Base-by-base conservation (phyloP, 2,329 filamentous ascomycete genomes). In the Didymella pomorum region DNA sequence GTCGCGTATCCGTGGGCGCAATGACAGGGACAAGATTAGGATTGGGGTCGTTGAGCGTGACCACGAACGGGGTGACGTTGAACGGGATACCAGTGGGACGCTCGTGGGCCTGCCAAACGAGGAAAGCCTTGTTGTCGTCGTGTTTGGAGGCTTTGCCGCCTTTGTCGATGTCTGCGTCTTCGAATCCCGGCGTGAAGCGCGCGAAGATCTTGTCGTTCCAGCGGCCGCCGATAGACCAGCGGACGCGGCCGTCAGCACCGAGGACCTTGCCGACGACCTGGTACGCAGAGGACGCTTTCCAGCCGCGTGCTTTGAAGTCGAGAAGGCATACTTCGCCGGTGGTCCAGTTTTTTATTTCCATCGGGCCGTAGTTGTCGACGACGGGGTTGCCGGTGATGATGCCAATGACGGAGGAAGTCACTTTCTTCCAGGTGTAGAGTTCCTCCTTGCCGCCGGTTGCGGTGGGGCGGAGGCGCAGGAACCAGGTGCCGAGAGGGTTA, bases 171-270 rank as follows among this genome's bases (percentile, higher is more conserved):
- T 77, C 87, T 4, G 92, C 84, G 2, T 87, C 91, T 75, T 98
- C 93, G 73, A 90, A 97, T 4, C 94, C 95, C 0, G 94, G 93
- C 0, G 94, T 97, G 64, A 94, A 84, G 26, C 95, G 91, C 6
- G 94, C 95, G 74, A 97, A 99, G 57, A 99, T 89, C 78, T 94
- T 96, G 73, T 96, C 95, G 77, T 98, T 98, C 95, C 95, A 99
- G 33, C 93, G 89, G 1, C 95, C 95, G 39, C 94, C 95, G 60
- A 99, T 87, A 74, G 89, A 93, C 85, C 95, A 93, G 51, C 90
- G 87, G 9, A 95, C 91, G 33, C 88, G 86, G n/a, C 93, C 93
- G 45, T 87, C 82, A 4, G 86, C 82, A 70, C 95, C 93, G 49
- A 93, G 83, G 4, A 97, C 89, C 78, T 94, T 95, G 61, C 95